These are phyloP conservation scores for Globisporangium alternatum DNA, from an alignment of 352 stramenopile species.

Conservation along the genomic window DNA sequence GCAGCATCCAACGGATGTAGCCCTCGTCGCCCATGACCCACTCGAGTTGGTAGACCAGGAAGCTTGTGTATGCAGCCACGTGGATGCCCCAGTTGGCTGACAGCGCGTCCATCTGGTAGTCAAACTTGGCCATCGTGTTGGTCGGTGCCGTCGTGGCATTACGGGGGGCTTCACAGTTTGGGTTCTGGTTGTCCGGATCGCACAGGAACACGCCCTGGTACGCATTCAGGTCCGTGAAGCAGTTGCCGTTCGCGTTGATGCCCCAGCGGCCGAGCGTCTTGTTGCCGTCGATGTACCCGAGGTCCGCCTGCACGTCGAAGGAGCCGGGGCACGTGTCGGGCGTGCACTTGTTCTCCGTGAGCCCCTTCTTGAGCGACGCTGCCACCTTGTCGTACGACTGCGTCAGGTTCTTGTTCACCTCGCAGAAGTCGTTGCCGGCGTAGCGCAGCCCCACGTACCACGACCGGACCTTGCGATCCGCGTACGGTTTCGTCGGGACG, in stretches of 20 bases:
- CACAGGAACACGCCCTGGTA: constrained; percentile 66
- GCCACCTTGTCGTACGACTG: constrained; percentile 47
- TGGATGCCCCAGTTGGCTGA: constrained; percentile 70
- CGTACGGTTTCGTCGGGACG: constrained; percentile 45
- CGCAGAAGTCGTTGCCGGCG: constrained; percentile 54
- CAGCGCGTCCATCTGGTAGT: constrained; percentile 75
- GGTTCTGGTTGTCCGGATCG: constrained; percentile 58
- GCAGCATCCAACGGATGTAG: constrained; percentile 68
- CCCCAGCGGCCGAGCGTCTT: constrained; percentile 46
- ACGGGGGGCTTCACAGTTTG: constrained; percentile 37
- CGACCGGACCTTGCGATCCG: constrained; percentile 30
- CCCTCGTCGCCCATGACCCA: constrained; percentile 66
- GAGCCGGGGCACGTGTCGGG: constrained; percentile 42
- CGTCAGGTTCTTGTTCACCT: constrained; percentile 21
- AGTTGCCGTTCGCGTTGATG: constrained; percentile 67
- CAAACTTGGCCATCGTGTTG: constrained; percentile 58
- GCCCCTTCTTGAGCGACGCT: constrained; percentile 38
- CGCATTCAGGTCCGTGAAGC: constrained; percentile 55
- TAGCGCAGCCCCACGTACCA: constrained; percentile 67
- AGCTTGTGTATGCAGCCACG: constrained; percentile 59
- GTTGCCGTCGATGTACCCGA: constrained; percentile 48
- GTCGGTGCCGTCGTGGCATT: constrained; percentile 46
- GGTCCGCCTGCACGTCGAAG: constrained; percentile 50
- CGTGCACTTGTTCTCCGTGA: constrained; percentile 49
- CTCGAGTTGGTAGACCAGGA: constrained; percentile 62